A percentile compares a stretch with the other conserved stretches of the same genome.
Evolutionary conservation across 371 early-diverging fungal genomes (phyloP).

Genomic region (Actinomortierella wolfii): DNA sequence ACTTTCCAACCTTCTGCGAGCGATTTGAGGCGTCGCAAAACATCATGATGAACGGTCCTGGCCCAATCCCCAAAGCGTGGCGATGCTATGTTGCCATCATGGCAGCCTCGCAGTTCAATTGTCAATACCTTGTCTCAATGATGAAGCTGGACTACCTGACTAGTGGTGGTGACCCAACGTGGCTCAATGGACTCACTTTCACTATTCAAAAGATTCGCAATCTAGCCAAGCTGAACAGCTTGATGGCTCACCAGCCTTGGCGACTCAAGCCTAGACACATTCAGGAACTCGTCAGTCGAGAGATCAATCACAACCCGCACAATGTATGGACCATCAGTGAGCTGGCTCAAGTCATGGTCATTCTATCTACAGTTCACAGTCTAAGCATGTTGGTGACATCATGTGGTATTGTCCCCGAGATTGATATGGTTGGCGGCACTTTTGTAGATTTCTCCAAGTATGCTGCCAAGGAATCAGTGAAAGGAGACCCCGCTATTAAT

Average conservation of each 20-base stretch:
- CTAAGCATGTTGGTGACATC: conserved; percentile 63
- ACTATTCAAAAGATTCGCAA: conserved; percentile 60
- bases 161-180: conserved; percentile 63
- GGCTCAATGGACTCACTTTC: conserved; percentile 60
- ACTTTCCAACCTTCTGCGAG: conserved; percentile 69
- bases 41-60: conserved; percentile 53
- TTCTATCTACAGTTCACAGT: conserved; percentile 62
- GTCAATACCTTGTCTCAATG: conserved; percentile 63
- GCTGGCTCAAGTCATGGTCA: conserved; percentile 65
- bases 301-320: conserved; percentile 39
- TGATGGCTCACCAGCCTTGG: conserved; percentile 71
- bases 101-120: conserved; percentile 66
- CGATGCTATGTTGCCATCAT: conserved; percentile 63
- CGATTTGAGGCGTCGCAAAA: conserved; percentile 52
- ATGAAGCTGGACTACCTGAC: conserved; percentile 61
- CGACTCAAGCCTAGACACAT: conserved; percentile 54
- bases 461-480: not conserved
- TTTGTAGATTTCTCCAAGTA: conserved; percentile 24
- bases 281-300: conserved; percentile 47
- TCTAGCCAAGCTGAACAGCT: conserved; percentile 52
- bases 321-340: conserved; percentile 67
- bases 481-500: no score
- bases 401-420: conserved; percentile 69
- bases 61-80: conserved; percentile 64
- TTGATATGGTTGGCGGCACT: conserved; percentile 67